These are phyloP conservation scores for Colletotrichum euphorbiae DNA, from an alignment of 2,329 filamentous ascomycete species.

Conservation along the genomic window DNA sequence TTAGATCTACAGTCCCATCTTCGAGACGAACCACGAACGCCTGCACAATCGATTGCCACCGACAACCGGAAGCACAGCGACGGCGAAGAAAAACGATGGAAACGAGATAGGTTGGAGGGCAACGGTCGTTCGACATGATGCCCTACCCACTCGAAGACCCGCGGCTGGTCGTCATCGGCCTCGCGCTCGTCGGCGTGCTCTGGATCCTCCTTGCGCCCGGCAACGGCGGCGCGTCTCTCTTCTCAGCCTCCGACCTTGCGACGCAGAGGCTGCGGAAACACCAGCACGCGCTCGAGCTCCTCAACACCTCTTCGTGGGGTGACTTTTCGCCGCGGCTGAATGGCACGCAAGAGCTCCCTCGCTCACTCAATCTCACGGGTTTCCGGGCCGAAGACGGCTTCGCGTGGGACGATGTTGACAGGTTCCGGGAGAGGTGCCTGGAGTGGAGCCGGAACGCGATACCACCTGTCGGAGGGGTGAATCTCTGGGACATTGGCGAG, in stretches of 20 bases:
- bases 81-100: constrained; percentile 24
- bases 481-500: constrained; percentile 53
- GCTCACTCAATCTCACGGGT: constrained; percentile 79
- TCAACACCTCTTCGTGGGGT: constrained; percentile 69
- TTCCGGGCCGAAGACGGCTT: constrained; percentile 79
- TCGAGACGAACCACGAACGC: constrained; percentile 7
- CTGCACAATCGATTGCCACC: background rate
- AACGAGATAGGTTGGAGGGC: constrained; percentile 18
- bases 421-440: constrained; percentile 73
- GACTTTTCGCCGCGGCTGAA: constrained; percentile 64
- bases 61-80: background rate
- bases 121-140: constrained; percentile 52
- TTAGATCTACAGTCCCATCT: constrained; percentile 5
- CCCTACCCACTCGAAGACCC: constrained; percentile 53
- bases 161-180: constrained; percentile 52
- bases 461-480: constrained; percentile 53
- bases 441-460: constrained; percentile 69
- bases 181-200: constrained; percentile 56
- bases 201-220: constrained; percentile 55
- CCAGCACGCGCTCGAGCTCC: constrained; percentile 61
- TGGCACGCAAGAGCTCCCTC: constrained; percentile 42
- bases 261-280: constrained; percentile 62
- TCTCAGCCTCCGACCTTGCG: constrained; percentile 48
- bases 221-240: constrained; percentile 47
- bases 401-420: constrained; percentile 79